Evolutionary conservation across 441 rosid species (phyloP), one percentile per base, ranked within the genome.

Genomic region (Eruca vesicaria): DNA sequence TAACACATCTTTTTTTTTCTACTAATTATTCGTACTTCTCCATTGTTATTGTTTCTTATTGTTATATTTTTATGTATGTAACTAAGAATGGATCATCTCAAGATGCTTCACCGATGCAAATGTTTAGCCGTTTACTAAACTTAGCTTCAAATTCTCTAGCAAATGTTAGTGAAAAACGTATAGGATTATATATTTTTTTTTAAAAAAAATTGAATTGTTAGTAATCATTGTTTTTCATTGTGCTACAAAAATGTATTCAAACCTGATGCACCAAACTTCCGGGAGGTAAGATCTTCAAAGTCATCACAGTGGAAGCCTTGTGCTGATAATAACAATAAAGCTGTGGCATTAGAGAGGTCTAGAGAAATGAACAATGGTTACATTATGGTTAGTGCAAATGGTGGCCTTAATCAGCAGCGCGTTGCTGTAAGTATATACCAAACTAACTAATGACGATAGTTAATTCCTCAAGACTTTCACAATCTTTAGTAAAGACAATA

Each of bases 331-430:
- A 78, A 70, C 78, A 85, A 74, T 57, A 43, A 66, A 78, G 45
- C 72, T 14, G 50, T 11, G 20, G 55, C 63, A 69, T 53, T 33
- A 89, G 93, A 70, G 75, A 87, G 81, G 79, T 79, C 80, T 67
- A 80, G 23, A 2, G 69, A 74, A 41, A 18, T 15, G 45, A 84
- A 75, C 63, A 91, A 88, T 78, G 97, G 99, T 70, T 91, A 89
- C 75, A 75, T 91, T 21, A 58, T 88, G 80, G 88, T 95, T 68
- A 95, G 96, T 80, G 97, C 98, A 48, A 92, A 92, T 75, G 98
- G 98, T 8, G 97, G 97, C 50, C 98, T 95, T 71, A 92, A 95
- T 80, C 99, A 95, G 78, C 98, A 95, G 66, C 84, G 99, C 21
- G 97, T 95, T 1, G 99, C 98, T 56, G 99, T 92, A 84, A 88